phyloP scores from a whole-genome alignment of 805 yeast genomes.

The Metschnikowia bowlesiae region DNA sequence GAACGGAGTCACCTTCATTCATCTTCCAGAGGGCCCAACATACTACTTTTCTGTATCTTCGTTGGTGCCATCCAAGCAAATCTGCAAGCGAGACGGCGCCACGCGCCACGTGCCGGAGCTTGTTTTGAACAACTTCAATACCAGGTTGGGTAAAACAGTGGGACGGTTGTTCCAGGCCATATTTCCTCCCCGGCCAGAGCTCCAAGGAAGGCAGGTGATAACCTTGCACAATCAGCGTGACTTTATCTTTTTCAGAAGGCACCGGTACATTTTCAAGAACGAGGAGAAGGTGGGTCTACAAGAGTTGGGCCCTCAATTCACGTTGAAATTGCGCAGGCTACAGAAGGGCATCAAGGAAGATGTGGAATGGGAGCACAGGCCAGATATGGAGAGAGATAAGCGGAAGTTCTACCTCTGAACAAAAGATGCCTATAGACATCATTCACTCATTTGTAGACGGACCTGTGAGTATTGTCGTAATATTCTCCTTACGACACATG shows the following conservation, averaged over 20 bases:
- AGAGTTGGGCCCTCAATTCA: conserved; percentile 95
- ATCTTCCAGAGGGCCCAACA: conserved; percentile 93
- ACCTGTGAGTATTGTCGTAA: neutral
- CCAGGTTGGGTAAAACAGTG: conserved; percentile 89
- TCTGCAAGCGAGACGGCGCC: conserved; percentile 85
- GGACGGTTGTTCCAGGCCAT: conserved; percentile 88
- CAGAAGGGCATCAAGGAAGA: conserved; percentile 92
- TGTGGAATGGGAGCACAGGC: conserved; percentile 92
- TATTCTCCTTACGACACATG: neutral
- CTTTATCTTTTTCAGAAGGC: conserved; percentile 91
- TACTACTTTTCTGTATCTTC: conserved; percentile 85
- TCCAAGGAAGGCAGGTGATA: conserved; percentile 92
- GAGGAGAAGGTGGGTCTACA: conserved; percentile 93
- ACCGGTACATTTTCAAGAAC: conserved; percentile 81
- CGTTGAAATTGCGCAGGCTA: conserved; percentile 78
- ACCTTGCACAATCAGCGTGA: conserved; percentile 97
- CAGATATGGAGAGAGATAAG: conserved; percentile 96
- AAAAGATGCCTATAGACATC: neutral
- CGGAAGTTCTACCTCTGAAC: conserved; percentile 75
- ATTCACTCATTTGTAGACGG: neutral
- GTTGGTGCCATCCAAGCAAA: conserved; percentile 65
- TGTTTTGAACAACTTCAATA: conserved; percentile 85
- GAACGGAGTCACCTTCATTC: conserved; percentile 88
- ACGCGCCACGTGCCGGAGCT: conserved; percentile 91
- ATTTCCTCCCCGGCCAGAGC: conserved; percentile 90